Evolutionary conservation across 1,139 yeast species (phyloP).

Genomic region (Saccharomyces hybrid): DNA sequence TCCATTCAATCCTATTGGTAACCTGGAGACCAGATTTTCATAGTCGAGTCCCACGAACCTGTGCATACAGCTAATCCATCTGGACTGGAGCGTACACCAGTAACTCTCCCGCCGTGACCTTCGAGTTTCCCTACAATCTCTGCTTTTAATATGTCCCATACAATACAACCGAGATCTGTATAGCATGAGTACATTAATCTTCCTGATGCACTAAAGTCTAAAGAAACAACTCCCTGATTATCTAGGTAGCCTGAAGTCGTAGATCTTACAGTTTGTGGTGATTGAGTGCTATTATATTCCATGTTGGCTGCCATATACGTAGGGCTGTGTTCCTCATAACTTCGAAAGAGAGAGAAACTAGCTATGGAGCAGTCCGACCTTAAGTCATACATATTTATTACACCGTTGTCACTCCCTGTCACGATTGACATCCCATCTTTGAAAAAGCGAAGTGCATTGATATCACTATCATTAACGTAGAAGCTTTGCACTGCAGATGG

Average conservation of each 20-base stretch:
- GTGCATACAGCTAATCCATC: slow-evolving; percentile 72
- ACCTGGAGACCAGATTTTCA: slow-evolving; percentile 55
- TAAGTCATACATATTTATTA: slow-evolving; percentile 63
- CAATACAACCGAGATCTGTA: slow-evolving; percentile 64
- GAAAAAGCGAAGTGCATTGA: slow-evolving; percentile 57
- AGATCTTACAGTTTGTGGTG: slow-evolving; percentile 14
- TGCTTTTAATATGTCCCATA: slow-evolving; percentile 72
- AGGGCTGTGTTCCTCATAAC: slow-evolving; percentile 10
- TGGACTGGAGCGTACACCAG: slow-evolving; percentile 58
- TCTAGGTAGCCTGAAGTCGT: slow-evolving; percentile 36
- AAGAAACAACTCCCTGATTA: slow-evolving; percentile 57
- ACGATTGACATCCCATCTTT: slow-evolving; percentile 65
- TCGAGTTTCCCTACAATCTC: slow-evolving; percentile 55
- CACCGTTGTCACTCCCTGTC: slow-evolving; percentile 76
- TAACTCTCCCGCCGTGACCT: slow-evolving; percentile 55
- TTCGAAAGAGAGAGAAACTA: slow-evolving; percentile 38
- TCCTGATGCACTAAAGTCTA: slow-evolving; percentile 73
- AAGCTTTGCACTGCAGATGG: slow-evolving; percentile 50
- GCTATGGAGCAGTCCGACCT: slow-evolving; percentile 70
- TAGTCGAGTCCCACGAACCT: slow-evolving; percentile 63
- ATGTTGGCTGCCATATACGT: slow-evolving; percentile 17
- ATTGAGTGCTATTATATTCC: slow-evolving; percentile 10
- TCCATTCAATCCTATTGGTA: slow-evolving; percentile 14
- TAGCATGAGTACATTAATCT: slow-evolving; percentile 69
- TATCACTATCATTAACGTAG: slow-evolving; percentile 56